Percentiles rank a stretch among this genome's conserved stretches.
These are phyloP conservation scores for Phytophthora idaei DNA, from an alignment of 352 stramenopile genomes.

Conservation along the genomic window DNA sequence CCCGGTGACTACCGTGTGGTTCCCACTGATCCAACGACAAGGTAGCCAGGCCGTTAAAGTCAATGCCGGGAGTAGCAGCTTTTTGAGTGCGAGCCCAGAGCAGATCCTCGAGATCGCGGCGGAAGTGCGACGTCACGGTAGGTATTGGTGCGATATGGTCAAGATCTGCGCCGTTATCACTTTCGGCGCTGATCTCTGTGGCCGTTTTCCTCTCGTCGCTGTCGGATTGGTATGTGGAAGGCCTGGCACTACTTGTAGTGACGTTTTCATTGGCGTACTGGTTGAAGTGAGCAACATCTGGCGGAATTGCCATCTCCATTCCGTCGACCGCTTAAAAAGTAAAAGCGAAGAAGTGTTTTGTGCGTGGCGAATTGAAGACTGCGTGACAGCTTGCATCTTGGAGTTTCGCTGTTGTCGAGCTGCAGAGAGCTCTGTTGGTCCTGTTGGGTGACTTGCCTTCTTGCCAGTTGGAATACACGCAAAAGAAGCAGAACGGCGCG, in stretches of 20 bases:
- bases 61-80: slow-evolving; percentile 14
- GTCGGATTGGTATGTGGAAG: slow-evolving; percentile 8
- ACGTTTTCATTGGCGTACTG: neutral
- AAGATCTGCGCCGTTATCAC: neutral
- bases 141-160: neutral
- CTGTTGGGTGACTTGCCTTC: slow-evolving; percentile 6
- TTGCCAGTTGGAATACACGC: slow-evolving; percentile 11
- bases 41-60: slow-evolving; percentile 18
- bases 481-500: neutral
- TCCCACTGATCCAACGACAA: slow-evolving; percentile 28
- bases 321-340: neutral
- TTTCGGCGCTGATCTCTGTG: slow-evolving; percentile 11
- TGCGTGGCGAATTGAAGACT: slow-evolving; percentile 19
- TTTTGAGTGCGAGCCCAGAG: slow-evolving; percentile 19
- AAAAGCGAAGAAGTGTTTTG: neutral
- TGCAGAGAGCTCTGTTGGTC: slow-evolving; percentile 11
- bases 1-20: neutral
- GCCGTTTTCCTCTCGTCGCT: slow-evolving; percentile 3
- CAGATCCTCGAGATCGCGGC: slow-evolving; percentile 15
- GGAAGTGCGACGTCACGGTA: neutral
- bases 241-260: neutral
- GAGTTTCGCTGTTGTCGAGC: too few species aligned
- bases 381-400: neutral
- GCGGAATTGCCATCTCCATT: slow-evolving; percentile 5
- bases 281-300: slow-evolving; percentile 11